Percentiles rank a stretch among this genome's conserved stretches.
phyloP scores from a whole-genome alignment of 176 grass and related monocot species.

The Cymbopogon citratus region DNA sequence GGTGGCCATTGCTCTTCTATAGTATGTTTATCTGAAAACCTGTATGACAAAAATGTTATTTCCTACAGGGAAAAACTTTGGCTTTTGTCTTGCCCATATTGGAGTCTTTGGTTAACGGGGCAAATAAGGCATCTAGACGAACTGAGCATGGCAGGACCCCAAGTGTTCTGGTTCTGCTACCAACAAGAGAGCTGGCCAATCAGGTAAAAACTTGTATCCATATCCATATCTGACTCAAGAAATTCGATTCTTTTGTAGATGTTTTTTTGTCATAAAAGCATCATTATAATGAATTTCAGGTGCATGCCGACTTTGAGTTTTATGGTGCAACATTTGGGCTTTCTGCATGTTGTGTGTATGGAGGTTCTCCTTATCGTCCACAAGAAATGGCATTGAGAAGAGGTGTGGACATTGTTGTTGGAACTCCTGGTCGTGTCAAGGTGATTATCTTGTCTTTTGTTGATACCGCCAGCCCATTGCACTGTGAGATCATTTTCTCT shows the following conservation, averaged over 20 bases:
- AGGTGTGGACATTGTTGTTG: constrained; percentile 92
- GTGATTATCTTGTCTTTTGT: constrained; percentile 28
- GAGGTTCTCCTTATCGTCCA: constrained; percentile 64
- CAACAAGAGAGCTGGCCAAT: constrained; percentile 90
- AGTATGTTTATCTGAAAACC: background rate
- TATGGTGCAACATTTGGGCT: constrained; percentile 71
- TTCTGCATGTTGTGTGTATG: constrained; percentile 78
- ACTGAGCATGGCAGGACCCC: constrained; percentile 63
- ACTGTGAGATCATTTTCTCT: background rate
- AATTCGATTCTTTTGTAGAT: background rate
- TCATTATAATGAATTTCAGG: constrained; percentile 37
- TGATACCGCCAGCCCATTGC: background rate
- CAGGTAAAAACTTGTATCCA: constrained; percentile 40
- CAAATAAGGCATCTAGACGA: constrained; percentile 53
- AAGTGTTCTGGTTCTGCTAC: constrained; percentile 78
- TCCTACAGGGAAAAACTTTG: constrained; percentile 81
- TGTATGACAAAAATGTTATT: background rate
- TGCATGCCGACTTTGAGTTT: constrained; percentile 68
- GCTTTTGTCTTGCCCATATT: constrained; percentile 95
- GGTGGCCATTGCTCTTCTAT: background rate
- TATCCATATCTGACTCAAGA: background rate
- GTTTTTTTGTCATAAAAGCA: background rate
- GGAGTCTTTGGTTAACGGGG: constrained; percentile 80
- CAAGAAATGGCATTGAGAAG: constrained; percentile 65
- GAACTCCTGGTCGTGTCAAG: constrained; percentile 88